Evolutionary conservation across 1,284 basidiomycete genomes (phyloP).

Genomic region (Athelia psychrophila): DNA sequence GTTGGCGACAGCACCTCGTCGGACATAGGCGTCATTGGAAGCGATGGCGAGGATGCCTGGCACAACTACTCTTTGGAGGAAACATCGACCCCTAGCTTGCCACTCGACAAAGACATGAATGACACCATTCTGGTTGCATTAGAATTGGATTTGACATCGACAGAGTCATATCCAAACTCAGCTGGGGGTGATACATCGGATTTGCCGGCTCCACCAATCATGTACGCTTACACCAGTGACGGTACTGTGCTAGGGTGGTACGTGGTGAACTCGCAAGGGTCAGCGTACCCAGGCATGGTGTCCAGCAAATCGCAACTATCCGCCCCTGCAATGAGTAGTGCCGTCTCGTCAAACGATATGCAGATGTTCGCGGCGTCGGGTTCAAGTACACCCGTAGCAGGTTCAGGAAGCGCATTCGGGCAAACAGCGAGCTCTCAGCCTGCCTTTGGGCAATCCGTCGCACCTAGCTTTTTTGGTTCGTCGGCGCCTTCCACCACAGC

Average conservation of each 20-base stretch:
- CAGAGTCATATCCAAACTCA: constrained; percentile 35
- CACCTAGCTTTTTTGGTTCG: constrained; percentile 6
- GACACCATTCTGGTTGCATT: constrained; percentile 74
- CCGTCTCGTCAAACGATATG: background rate
- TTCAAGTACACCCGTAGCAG: background rate
- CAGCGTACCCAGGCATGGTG: constrained; percentile 57
- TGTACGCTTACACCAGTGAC: constrained; percentile 79
- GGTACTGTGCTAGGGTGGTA: constrained; percentile 79
- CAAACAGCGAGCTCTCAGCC: constrained; percentile 4
- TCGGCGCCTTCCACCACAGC: constrained; percentile 8
- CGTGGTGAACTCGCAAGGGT: constrained; percentile 53
- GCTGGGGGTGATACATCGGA: constrained; percentile 43
- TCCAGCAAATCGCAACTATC: background rate
- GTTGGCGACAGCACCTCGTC: constrained; percentile 73
- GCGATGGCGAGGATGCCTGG: constrained; percentile 51
- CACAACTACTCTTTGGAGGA: constrained; percentile 74
- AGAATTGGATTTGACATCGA: constrained; percentile 66
- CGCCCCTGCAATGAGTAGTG: background rate
- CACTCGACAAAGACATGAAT: constrained; percentile 65
- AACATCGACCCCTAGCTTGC: constrained; percentile 63
- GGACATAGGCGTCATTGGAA: constrained; percentile 72
- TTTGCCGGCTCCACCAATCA: constrained; percentile 60
- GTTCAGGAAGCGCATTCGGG: background rate
- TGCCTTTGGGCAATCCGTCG: constrained; percentile 9
- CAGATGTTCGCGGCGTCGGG: background rate